phyloP scores from a whole-genome alignment of 306 rosid species.

The Lathyrus sativus region DNA sequence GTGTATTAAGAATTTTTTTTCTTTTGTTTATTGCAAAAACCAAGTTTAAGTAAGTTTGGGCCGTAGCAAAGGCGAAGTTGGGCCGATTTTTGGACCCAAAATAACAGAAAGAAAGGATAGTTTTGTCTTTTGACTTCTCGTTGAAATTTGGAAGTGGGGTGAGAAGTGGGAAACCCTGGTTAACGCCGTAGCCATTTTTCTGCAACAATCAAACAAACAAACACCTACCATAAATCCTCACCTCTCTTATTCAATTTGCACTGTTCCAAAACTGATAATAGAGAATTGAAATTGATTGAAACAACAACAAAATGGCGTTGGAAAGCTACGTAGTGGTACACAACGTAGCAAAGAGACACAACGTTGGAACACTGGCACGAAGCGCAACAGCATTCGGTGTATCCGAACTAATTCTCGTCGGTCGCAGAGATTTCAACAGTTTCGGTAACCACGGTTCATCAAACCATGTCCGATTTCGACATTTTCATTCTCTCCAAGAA shows the following conservation, averaged over 20 bases:
- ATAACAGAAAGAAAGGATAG: not conserved
- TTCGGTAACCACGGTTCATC: constrained; percentile 93
- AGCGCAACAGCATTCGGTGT: constrained; percentile 95
- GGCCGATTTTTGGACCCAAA: not conserved
- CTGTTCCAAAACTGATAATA: not conserved
- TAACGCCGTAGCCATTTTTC: not conserved
- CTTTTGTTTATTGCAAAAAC: no score
- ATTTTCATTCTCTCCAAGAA: constrained; percentile 79
- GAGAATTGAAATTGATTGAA: not conserved
- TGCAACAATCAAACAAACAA: not conserved
- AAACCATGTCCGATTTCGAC: constrained; percentile 83
- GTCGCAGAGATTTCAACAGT: constrained; percentile 87
- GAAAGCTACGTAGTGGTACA: constrained; percentile 87
- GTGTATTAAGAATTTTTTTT: no score
- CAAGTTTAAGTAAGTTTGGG: not conserved
- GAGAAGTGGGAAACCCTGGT: not conserved
- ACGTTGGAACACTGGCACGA: constrained; percentile 85
- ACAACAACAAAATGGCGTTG: constrained; percentile 38
- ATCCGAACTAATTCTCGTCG: constrained; percentile 75
- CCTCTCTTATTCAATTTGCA: not conserved
- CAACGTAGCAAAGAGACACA: constrained; percentile 90
- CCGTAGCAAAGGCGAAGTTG: not conserved
- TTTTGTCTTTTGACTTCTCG: not conserved
- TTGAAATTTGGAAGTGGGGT: not conserved
- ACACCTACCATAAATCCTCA: not conserved